Conservation (phyloP, 2,329 filamentous ascomycete species). For the Fusarium austroafricanum region DNA sequence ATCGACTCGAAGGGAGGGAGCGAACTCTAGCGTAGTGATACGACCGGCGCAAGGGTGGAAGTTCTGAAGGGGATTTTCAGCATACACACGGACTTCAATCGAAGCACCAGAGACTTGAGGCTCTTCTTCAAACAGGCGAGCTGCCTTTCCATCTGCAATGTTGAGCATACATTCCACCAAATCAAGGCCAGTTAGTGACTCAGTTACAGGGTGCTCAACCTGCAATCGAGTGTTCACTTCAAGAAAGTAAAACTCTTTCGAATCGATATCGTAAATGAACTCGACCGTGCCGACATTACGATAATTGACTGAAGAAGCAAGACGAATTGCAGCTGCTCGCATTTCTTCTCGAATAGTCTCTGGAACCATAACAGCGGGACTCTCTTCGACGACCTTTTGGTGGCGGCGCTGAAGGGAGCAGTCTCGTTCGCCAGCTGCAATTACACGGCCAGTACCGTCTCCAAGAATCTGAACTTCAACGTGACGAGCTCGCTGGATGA, state of each 20-base stretch:
- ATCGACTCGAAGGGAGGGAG: constrained; percentile 67
- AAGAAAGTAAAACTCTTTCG: constrained; percentile 57
- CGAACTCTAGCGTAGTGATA: constrained; percentile 68
- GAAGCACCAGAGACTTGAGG: constrained; percentile 45
- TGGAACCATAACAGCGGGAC: constrained; percentile 52
- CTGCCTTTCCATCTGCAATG: constrained; percentile 42
- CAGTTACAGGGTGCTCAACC: constrained; percentile 68
- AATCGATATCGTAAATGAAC: constrained; percentile 56
- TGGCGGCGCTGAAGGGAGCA: constrained; percentile 64
- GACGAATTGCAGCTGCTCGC: constrained; percentile 50
- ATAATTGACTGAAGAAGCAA: constrained; percentile 54
- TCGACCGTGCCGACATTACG: constrained; percentile 59
- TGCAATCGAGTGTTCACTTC: constrained; percentile 63
- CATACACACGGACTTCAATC: constrained; percentile 56
- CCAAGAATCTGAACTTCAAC: constrained; percentile 64
- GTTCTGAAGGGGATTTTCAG: constrained; percentile 66
- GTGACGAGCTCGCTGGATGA: constrained; percentile 56
- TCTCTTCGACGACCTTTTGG: constrained; percentile 65
- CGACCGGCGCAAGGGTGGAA: constrained; percentile 70
- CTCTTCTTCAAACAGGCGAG: constrained; percentile 28
- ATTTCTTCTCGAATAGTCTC: constrained; percentile 50
- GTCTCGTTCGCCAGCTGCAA: constrained; percentile 59
- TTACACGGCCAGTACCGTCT: constrained; percentile 55
- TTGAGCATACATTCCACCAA: constrained; percentile 68
- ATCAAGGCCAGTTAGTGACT: constrained; percentile 80